Percentiles rank a stretch among this genome's conserved stretches.
These are phyloP conservation scores for Oemleria cerasiformis DNA, from an alignment of 306 rosid species.

Conservation along the genomic window DNA sequence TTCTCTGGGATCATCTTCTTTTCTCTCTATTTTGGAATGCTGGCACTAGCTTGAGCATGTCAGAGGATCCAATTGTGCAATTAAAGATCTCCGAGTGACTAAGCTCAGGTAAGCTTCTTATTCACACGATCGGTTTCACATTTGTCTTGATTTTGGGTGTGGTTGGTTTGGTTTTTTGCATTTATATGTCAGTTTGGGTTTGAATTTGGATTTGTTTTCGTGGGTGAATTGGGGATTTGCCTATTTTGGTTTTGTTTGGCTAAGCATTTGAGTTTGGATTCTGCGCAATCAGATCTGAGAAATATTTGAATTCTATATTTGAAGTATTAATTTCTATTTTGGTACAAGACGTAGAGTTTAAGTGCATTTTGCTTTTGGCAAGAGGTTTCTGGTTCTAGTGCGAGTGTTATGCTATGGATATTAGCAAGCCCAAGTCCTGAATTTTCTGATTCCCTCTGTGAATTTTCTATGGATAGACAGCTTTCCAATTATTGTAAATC, in stretches of 20 bases:
- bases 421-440: too few relatives aligned
- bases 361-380: constrained; percentile 16
- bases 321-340: constrained; percentile 40
- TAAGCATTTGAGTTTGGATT: constrained; percentile 36
- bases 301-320: constrained; percentile 30
- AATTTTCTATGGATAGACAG: too few relatives aligned
- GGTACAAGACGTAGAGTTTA: constrained; percentile 23
- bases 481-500: too few relatives aligned
- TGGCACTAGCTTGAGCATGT: constrained; percentile 46
- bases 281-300: constrained; percentile 67
- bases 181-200: constrained; percentile 24
- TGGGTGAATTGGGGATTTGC: constrained; percentile 22
- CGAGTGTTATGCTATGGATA: too few relatives aligned
- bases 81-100: constrained; percentile 56
- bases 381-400: constrained; percentile 32
- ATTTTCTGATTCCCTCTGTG: too few relatives aligned
- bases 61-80: constrained; percentile 54
- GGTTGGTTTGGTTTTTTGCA: constrained; percentile 30
- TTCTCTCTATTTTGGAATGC: too few relatives aligned
- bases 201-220: constrained; percentile 44
- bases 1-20: too few relatives aligned
- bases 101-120: constrained; percentile 33
- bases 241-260: constrained; percentile 32
- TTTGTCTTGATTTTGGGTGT: constrained; percentile 30
- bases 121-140: constrained; percentile 62